Base-by-base conservation (phyloP, 345 rosid species). In the Sisymbrium altissimum region DNA sequence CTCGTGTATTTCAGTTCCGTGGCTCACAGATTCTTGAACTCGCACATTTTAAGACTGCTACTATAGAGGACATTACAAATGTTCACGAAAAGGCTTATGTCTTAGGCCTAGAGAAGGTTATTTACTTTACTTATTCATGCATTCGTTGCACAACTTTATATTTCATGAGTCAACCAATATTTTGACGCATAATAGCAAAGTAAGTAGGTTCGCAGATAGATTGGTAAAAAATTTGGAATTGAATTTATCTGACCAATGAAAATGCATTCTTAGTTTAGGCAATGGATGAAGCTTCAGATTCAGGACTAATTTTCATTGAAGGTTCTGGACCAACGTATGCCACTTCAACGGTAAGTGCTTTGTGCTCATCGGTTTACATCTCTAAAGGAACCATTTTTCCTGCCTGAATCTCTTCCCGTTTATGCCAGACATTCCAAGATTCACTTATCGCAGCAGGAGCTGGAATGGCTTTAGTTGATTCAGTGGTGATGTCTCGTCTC, bases 321-420 rank as follows among this genome's bases (percentile, higher is more conserved):
- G 88, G 97, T 30, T 83, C 94, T 11, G 98, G 94, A 73, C 98
- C 96, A 70, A 93, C 98, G 43, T 93, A 93, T 80, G 98, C 97
- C 56, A 93, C 98, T 81, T 48, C 86, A 15, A 85, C 87, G 7
- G 98, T 91, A 79, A 82, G 86, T 83, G 3, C 50, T 41, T 50
- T 39, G 48, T 49, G 41, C 61, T 79, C 69, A 49, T 48, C 7
- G 1, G 38, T 32, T 71, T 41, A 14, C 46, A 41, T 62, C 75
- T 41, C 50, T 9, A 6, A 0, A 69, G 19, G 15, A 54, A 48
- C 18, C 68, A 39, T 39, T 17, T 48, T 50, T 44, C 23, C 46
- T 64, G 39, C 35, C 71, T 74, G 10, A 63, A 15, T 50, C 2
- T 54, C 63, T 59, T 60, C 58, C 76, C 36, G 41, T 44, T 56